These are phyloP conservation scores for Tinospora cordifolia DNA, from an alignment of 164 flowering plant genomes.

Conservation along the genomic window DNA sequence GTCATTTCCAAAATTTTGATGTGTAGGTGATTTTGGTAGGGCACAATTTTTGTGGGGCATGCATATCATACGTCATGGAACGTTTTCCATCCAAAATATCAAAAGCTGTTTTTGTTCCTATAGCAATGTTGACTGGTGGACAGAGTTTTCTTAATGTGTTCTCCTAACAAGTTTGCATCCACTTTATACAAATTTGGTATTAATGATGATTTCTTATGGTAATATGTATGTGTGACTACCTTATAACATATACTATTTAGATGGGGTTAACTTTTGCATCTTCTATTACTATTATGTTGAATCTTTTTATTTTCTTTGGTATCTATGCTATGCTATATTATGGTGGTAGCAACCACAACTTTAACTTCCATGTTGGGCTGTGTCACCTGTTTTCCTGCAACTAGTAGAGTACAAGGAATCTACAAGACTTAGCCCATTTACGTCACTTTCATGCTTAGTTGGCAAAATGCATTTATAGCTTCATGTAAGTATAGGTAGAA, in stretches of 20 bases:
- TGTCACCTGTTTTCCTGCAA: conserved; percentile 65
- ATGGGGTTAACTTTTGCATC: no score
- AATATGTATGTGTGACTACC: background rate
- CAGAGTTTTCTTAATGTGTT: conserved; percentile 71
- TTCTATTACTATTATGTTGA: background rate
- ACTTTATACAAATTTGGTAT: background rate
- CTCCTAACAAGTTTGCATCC: conserved; percentile 51
- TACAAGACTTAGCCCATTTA: conserved; percentile 65
- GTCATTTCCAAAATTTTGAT: background rate
- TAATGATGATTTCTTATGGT: background rate
- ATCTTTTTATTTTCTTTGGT: background rate
- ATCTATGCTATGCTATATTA: background rate
- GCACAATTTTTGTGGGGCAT: conserved; percentile 92
- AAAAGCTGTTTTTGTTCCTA: conserved; percentile 76
- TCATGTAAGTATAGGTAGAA: conserved; percentile 53
- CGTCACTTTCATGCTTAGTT: conserved; percentile 71
- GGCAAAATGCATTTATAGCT: conserved; percentile 90
- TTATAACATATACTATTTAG: background rate
- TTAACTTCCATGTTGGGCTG: conserved; percentile 68
- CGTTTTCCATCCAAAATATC: conserved; percentile 57
- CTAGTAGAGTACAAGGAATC: conserved; percentile 82
- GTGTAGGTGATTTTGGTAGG: conserved; percentile 89
- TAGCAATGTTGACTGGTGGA: conserved; percentile 68
- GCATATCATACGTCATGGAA: conserved; percentile 85
- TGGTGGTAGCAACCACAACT: conserved; percentile 60